Percentiles rank a stretch among this genome's conserved stretches.
These are phyloP conservation scores for Penicillium paneum DNA, from an alignment of 2,329 filamentous ascomycete genomes.

Conservation along the genomic window DNA sequence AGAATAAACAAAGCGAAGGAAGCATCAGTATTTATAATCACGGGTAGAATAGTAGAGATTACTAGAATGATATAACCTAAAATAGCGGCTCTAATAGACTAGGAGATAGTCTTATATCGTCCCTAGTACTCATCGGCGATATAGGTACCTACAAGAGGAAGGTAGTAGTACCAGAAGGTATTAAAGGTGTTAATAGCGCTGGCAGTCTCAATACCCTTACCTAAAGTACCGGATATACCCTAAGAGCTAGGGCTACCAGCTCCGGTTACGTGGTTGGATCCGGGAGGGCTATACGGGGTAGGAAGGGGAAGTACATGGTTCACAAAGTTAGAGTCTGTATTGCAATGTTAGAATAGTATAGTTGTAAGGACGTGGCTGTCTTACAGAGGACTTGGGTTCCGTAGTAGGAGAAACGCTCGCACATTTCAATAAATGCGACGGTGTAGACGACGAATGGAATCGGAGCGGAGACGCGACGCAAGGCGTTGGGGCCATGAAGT, in stretches of 20 bases:
- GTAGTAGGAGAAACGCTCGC: constrained; percentile 76
- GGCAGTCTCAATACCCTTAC: constrained; percentile 53
- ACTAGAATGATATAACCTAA: constrained; percentile 43
- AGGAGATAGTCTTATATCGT: constrained; percentile 68
- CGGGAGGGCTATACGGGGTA: neutral
- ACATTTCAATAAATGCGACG: constrained; percentile 69
- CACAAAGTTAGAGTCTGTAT: neutral
- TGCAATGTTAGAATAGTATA: neutral
- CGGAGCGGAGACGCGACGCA: constrained; percentile 33
- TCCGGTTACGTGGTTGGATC: neutral
- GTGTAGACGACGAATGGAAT: too few relatives aligned
- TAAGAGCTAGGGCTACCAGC: neutral
- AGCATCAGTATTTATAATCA: neutral
- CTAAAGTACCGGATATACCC: neutral
- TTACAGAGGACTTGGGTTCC: constrained; percentile 47
- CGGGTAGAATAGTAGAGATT: neutral
- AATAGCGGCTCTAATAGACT: constrained; percentile 62
- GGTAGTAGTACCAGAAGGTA: constrained; percentile 61
- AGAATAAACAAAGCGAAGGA: neutral
- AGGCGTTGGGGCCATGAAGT: neutral
- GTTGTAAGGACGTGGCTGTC: neutral
- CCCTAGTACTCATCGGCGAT: constrained; percentile 68
- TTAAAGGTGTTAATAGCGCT: constrained; percentile 55
- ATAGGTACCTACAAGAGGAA: constrained; percentile 60
- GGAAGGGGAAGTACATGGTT: neutral